These are phyloP conservation scores for Calocybe cyanea DNA, from an alignment of 768 basidiomycete genomes.

Conservation along the genomic window DNA sequence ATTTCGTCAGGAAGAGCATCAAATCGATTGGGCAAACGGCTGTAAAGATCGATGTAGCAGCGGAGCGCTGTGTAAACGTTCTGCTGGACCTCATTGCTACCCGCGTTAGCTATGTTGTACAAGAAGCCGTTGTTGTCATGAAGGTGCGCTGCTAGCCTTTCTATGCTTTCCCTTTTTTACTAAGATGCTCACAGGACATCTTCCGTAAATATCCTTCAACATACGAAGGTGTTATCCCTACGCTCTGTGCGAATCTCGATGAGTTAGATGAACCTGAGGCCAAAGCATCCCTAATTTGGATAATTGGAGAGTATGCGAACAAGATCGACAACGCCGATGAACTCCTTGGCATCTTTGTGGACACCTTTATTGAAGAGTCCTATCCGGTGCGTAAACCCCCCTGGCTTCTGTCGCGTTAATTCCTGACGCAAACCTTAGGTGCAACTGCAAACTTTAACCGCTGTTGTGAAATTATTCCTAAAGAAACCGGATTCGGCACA, in stretches of 20 bases:
- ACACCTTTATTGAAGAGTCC: conserved; percentile 90
- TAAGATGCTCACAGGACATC: conserved; percentile 64
- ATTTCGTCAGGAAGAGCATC: conserved; percentile 93
- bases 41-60: conserved; percentile 89
- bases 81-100: conserved; percentile 90
- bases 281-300: conserved; percentile 98
- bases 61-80: conserved; percentile 93
- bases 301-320: conserved; percentile 96
- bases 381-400: conserved; percentile 59
- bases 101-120: conserved; percentile 94
- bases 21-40: conserved; percentile 97
- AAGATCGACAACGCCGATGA: conserved; percentile 98
- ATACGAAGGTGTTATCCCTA: conserved; percentile 96
- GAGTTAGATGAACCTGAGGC: conserved; percentile 98
- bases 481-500: conserved; percentile 94
- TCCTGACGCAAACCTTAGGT: conserved; percentile 34
- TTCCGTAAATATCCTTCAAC: conserved; percentile 96
- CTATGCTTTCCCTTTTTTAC: not conserved
- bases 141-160: conserved; percentile 53
- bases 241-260: conserved; percentile 90
- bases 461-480: conserved; percentile 94
- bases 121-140: conserved; percentile 98
- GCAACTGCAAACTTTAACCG: conserved; percentile 83
- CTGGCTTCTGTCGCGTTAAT: not conserved
- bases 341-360: conserved; percentile 84